Percentiles rank a stretch among this genome's conserved stretches.
Conservation (phyloP, 2,329 filamentous ascomycete genomes). For the Corniculantispora saksenae region DNA sequence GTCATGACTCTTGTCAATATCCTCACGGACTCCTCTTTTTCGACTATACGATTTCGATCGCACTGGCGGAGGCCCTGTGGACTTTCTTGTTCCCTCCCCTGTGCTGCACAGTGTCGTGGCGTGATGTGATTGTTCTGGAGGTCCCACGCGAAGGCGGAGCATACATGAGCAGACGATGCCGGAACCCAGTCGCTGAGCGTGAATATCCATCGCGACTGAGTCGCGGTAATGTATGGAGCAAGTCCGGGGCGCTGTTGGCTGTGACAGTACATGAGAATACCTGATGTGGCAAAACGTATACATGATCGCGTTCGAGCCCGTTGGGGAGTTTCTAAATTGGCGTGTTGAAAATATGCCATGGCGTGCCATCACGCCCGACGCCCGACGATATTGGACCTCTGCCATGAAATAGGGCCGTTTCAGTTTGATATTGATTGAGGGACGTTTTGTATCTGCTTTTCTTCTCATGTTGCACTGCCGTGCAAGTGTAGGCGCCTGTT, state of each 20-base stretch:
- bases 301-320: background rate
- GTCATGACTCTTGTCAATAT: conserved; percentile 4
- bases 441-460: background rate
- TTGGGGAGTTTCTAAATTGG: background rate
- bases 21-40: background rate
- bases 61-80: background rate
- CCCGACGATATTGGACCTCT: background rate
- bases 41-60: conserved; percentile 8
- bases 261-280: background rate
- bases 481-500: background rate
- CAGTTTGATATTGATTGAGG: background rate
- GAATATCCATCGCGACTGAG: conserved; percentile 4
- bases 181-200: background rate
- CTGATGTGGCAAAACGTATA: background rate
- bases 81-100: background rate
- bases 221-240: background rate
- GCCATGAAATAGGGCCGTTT: background rate
- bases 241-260: background rate
- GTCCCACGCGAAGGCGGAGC: conserved; percentile 14
- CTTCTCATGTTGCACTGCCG: background rate
- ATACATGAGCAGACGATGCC: background rate
- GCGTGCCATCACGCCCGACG: background rate
- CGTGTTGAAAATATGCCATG: background rate
- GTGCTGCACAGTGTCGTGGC: background rate
- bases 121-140: background rate